Conservation (phyloP, 2,329 filamentous ascomycete species). For the Colletotrichum sp. region DNA sequence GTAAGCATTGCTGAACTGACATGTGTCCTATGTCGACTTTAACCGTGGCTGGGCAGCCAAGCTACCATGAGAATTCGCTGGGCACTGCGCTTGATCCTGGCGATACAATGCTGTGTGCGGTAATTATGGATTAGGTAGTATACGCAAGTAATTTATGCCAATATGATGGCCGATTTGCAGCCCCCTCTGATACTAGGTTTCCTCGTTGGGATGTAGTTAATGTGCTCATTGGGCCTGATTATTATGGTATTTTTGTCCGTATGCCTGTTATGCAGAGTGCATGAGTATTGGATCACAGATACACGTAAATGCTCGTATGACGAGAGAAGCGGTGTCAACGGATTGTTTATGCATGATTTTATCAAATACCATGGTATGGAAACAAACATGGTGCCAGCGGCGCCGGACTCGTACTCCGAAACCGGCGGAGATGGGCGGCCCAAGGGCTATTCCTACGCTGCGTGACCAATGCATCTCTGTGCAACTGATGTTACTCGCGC, state of each 20-base stretch:
- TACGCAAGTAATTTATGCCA: background rate
- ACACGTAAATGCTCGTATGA: background rate
- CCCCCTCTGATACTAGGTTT: background rate
- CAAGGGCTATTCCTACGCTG: background rate
- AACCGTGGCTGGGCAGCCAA: background rate
- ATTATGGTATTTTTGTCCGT: background rate
- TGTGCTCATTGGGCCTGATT: background rate
- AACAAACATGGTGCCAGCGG: background rate
- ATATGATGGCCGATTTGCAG: background rate
- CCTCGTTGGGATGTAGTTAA: background rate
- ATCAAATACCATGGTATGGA: background rate
- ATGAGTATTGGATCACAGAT: background rate
- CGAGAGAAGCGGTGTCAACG: background rate
- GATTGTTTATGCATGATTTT: background rate
- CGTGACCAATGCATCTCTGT: background rate
- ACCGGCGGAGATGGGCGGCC: background rate
- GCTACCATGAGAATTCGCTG: background rate
- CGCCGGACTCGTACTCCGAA: background rate
- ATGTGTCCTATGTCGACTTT: background rate
- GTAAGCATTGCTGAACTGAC: background rate
- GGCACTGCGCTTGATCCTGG: background rate
- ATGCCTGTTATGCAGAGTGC: background rate
- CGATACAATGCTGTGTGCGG: background rate
- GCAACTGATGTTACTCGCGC: background rate
- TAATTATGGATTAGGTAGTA: too few species aligned